Percentiles rank a stretch among this genome's conserved stretches.
Conservation (phyloP, 1,139 yeast genomes). For the Meyerozyma athensensis region DNA sequence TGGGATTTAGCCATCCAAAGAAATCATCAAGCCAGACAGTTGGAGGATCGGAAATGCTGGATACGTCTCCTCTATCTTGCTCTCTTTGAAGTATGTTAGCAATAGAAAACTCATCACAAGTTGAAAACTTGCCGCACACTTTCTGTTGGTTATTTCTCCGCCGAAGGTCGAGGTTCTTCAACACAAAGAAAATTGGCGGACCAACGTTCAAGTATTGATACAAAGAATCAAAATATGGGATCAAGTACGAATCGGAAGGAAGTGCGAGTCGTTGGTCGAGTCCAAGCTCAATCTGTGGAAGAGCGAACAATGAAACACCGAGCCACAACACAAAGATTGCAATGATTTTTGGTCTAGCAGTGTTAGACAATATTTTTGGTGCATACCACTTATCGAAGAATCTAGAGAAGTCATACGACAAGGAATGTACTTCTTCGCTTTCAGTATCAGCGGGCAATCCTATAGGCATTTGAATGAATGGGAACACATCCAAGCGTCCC, state of each 20-base stretch:
- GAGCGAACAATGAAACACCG: slow-evolving; percentile 59
- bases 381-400: slow-evolving; percentile 35
- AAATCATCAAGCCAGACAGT: slow-evolving; percentile 94
- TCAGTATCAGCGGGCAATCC: slow-evolving; percentile 9
- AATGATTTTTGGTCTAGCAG: slow-evolving; percentile 46
- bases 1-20: slow-evolving; percentile 82
- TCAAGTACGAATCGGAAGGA: slow-evolving; percentile 76
- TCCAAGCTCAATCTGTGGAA: slow-evolving; percentile 73
- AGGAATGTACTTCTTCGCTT: slow-evolving; percentile 14
- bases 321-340: slow-evolving; percentile 56
- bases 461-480: slow-evolving; percentile 34
- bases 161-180: slow-evolving; percentile 62
- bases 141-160: slow-evolving; percentile 57
- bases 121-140: slow-evolving; percentile 82
- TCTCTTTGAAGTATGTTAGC: slow-evolving; percentile 88
- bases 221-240: slow-evolving; percentile 73
- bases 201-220: slow-evolving; percentile 76
- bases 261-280: slow-evolving; percentile 87
- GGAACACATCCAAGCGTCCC: slow-evolving; percentile 55
- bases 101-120: slow-evolving; percentile 74
- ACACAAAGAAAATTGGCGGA: slow-evolving; percentile 86
- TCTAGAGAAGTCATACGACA: slow-evolving; percentile 23
- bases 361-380: slow-evolving; percentile 50
- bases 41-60: slow-evolving; percentile 75
- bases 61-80: slow-evolving; percentile 55